Percentiles rank a stretch among this genome's conserved stretches.
phyloP scores from a whole-genome alignment of 257 asterid genomes.

The Galeopsis tetrahit region DNA sequence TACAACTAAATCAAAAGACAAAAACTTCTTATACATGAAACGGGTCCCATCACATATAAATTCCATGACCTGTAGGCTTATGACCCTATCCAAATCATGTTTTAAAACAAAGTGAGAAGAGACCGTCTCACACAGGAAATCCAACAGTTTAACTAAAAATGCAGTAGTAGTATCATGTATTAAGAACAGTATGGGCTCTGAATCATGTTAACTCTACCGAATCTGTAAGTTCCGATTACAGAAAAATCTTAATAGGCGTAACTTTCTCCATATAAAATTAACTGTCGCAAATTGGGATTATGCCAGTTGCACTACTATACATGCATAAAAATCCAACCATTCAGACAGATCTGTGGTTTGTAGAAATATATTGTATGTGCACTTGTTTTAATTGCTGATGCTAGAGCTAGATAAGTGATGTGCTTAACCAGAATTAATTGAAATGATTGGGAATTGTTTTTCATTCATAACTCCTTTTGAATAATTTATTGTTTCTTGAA shows the following conservation, averaged over 20 bases:
- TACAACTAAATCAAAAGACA: background rate
- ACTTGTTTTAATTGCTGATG: background rate
- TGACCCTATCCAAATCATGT: too few species aligned
- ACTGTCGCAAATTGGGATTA: background rate
- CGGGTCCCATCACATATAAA: too few species aligned
- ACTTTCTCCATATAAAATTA: background rate
- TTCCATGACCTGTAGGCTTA: too few species aligned
- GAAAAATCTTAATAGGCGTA: background rate
- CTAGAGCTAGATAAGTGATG: background rate
- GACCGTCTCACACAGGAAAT: too few species aligned
- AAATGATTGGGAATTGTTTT: background rate
- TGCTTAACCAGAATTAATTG: background rate
- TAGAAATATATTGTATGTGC: background rate
- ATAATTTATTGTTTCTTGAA: conserved; percentile 2
- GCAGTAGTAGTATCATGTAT: background rate
- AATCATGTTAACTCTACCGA: background rate
- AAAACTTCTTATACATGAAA: too few species aligned
- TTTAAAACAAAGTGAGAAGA: too few species aligned
- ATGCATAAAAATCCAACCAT: conserved; percentile 5
- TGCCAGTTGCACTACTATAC: background rate
- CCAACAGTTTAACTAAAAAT: background rate
- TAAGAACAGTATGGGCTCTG: background rate
- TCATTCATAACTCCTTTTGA: background rate
- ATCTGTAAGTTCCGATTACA: background rate
- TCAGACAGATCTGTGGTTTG: background rate